Conservation (phyloP, 306 rosid species). For the Dryas alaskensis region DNA sequence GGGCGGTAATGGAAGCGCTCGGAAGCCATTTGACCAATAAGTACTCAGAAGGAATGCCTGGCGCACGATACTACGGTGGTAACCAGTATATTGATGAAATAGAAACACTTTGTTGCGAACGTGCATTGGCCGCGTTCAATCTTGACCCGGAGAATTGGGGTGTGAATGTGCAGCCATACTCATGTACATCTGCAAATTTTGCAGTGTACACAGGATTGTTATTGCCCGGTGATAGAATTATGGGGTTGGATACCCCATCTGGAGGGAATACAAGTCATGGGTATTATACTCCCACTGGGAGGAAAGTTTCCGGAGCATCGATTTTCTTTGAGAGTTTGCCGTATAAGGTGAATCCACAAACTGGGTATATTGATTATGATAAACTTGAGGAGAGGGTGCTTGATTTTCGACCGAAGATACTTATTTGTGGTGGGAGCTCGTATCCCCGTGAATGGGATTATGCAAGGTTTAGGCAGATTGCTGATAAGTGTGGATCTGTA, state of each 20-base stretch:
- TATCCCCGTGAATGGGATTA: slow-evolving; percentile 96
- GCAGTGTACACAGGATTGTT: slow-evolving; percentile 84
- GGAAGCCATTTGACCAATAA: slow-evolving; percentile 92
- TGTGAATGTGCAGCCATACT: slow-evolving; percentile 90
- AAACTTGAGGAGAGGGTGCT: slow-evolving; percentile 92
- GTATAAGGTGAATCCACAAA: slow-evolving; percentile 78
- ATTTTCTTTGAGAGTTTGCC: slow-evolving; percentile 92
- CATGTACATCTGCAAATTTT: slow-evolving; percentile 90
- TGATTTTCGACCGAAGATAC: slow-evolving; percentile 95
- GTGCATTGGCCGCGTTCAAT: slow-evolving; percentile 69
- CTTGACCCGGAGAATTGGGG: slow-evolving; percentile 76
- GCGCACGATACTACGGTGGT: slow-evolving; percentile 77
- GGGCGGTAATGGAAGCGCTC: slow-evolving; percentile 84
- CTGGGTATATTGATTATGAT: slow-evolving; percentile 79
- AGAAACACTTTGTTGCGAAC: slow-evolving; percentile 71
- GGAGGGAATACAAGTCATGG: slow-evolving; percentile 99
- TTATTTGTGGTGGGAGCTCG: slow-evolving; percentile 92
- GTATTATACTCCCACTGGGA: slow-evolving; percentile 79
- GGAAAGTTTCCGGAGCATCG: slow-evolving; percentile 80
- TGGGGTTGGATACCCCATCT: slow-evolving; percentile 95
- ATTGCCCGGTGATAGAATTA: slow-evolving; percentile 77
- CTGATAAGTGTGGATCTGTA: slow-evolving; percentile 87
- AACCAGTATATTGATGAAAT: slow-evolving; percentile 83
- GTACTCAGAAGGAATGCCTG: slow-evolving; percentile 92
- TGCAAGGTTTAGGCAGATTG: slow-evolving; percentile 78